A percentile compares a stretch with the other conserved stretches of the same genome.
Evolutionary conservation across 2,329 filamentous ascomycete genomes (phyloP).

Genomic region (Zymoseptoria pseudotritici): DNA sequence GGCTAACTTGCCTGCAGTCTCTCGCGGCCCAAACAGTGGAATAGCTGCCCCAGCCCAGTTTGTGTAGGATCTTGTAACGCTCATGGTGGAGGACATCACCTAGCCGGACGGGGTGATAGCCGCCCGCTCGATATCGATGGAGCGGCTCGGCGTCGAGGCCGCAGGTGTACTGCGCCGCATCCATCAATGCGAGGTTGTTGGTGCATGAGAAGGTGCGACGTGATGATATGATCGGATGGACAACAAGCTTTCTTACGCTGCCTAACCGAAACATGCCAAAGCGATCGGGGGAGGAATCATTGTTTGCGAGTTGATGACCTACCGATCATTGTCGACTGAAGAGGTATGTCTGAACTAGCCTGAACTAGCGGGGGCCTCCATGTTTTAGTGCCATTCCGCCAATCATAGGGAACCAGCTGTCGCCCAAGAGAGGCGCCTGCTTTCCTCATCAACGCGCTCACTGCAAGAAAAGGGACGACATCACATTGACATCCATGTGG

Average conservation of each 20-base stretch:
- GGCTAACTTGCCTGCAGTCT: background rate
- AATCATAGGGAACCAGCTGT: too few relatives aligned
- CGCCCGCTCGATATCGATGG: background rate
- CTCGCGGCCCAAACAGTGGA: constrained; percentile 7
- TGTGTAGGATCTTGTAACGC: constrained; percentile 4
- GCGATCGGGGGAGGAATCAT: background rate
- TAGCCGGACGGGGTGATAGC: background rate
- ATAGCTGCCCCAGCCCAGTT: constrained; percentile 5
- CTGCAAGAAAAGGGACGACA: too few relatives aligned
- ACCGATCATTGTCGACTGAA: background rate
- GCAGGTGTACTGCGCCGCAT: background rate
- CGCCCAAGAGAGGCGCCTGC: too few relatives aligned
- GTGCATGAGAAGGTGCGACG: background rate
- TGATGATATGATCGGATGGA: background rate
- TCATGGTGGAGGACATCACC: background rate
- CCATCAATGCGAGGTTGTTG: background rate
- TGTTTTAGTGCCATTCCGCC: too few relatives aligned
- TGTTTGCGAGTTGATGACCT: background rate
- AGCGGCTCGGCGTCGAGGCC: background rate
- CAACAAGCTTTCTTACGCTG: background rate
- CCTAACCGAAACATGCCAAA: background rate
- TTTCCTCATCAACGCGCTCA: too few relatives aligned
- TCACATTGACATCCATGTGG: too few relatives aligned
- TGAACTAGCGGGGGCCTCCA: background rate
- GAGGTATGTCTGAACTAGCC: too few relatives aligned